phyloP scores from a whole-genome alignment of 495 filamentous ascomycete species.

The Lepidopterella palustris region DNA sequence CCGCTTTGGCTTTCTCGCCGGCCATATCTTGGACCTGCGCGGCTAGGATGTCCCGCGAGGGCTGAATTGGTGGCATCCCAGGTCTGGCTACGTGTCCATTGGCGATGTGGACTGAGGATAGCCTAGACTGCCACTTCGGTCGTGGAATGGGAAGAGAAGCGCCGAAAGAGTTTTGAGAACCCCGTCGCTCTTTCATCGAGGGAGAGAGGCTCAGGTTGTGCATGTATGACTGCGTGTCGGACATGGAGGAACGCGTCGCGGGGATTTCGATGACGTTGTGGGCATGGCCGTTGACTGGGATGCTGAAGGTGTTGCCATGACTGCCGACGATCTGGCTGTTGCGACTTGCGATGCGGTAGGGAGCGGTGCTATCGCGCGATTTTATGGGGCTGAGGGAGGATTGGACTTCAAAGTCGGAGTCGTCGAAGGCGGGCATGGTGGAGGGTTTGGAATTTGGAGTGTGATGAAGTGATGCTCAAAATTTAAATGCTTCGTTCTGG shows the following conservation, averaged over 20 bases:
- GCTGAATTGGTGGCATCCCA: conserved; percentile 45
- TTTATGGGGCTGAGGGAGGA: conserved; percentile 32
- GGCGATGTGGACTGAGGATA: conserved; percentile 48
- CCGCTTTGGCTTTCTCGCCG: conserved; percentile 56
- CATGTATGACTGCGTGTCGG: conserved; percentile 65
- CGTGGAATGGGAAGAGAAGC: conserved; percentile 68
- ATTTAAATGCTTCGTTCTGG: too few species aligned
- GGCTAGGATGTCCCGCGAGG: conserved; percentile 62
- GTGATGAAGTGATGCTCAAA: too few species aligned
- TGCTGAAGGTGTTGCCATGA: conserved; percentile 39
- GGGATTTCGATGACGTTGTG: conserved; percentile 62
- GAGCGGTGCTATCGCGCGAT: conserved; percentile 31
- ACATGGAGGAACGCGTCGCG: conserved; percentile 60
- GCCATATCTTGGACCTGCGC: conserved; percentile 67
- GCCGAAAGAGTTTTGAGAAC: conserved; percentile 75
- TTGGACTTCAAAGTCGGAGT: conserved; percentile 47
- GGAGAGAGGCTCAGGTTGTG: conserved; percentile 63
- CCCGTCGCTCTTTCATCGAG: conserved; percentile 58
- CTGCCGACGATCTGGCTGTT: conserved; percentile 7
- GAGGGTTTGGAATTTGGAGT: neutral
- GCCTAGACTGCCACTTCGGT: conserved; percentile 61
- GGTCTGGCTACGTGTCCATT: conserved; percentile 38
- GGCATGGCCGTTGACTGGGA: conserved; percentile 42
- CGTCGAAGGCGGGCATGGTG: conserved; percentile 60
- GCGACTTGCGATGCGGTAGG: conserved; percentile 25